Evolutionary conservation across 1,284 basidiomycete species (phyloP).

Genomic region (Papiliotrema terrestris): DNA sequence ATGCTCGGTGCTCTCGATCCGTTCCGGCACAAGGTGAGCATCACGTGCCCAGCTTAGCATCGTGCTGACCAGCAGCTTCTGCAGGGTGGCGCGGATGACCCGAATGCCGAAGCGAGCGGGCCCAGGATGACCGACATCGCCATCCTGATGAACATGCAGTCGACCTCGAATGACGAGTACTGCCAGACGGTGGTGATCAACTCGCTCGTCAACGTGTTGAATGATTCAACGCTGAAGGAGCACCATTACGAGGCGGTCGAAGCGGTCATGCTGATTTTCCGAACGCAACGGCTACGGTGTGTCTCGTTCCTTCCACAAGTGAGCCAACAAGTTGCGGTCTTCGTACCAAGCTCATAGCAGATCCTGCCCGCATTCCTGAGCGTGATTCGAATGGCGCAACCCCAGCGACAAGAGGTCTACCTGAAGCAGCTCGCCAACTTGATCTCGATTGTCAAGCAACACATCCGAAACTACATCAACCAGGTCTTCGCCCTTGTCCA

Average conservation of each 20-base stretch:
- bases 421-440: conserved; percentile 94
- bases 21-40: conserved; percentile 78
- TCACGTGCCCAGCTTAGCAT: neutral
- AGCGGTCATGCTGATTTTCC: conserved; percentile 99
- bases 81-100: conserved; percentile 72
- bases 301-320: conserved; percentile 94
- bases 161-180: conserved; percentile 80
- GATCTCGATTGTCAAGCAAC: conserved; percentile 95
- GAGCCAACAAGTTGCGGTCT: conserved; percentile 17
- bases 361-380: conserved; percentile 94
- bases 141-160: conserved; percentile 56
- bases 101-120: conserved; percentile 52
- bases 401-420: conserved; percentile 88
- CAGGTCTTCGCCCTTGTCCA: conserved; percentile 78
- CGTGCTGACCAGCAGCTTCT: conserved; percentile 56
- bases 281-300: conserved; percentile 94
- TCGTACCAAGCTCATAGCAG: conserved; percentile 50
- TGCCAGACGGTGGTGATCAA: conserved; percentile 96
- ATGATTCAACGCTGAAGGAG: conserved; percentile 77
- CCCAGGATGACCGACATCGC: conserved; percentile 57
- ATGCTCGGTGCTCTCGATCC: conserved; percentile 98
- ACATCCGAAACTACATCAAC: conserved; percentile 86
- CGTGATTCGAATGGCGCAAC: conserved; percentile 74
- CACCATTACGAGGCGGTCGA: conserved; percentile 94
- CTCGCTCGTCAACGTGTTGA: conserved; percentile 80